These are phyloP conservation scores for Podaxis sp. DNA, from an alignment of 768 basidiomycete genomes.

Conservation along the genomic window DNA sequence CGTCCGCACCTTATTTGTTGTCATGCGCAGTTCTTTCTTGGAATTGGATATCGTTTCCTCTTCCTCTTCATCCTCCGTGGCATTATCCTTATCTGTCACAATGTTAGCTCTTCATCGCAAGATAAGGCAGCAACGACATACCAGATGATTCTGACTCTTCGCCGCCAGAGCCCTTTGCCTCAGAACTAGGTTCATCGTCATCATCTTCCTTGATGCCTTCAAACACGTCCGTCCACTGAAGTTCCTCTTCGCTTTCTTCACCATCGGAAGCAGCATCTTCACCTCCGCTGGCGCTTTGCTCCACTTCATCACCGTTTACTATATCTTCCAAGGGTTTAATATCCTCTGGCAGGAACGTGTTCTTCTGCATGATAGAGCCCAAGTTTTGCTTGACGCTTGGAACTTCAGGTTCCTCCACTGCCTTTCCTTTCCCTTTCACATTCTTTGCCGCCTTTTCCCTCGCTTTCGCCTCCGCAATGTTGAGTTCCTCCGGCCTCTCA, in stretches of 20 bases:
- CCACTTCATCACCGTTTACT: constrained; percentile 42
- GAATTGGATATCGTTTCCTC: constrained; percentile 25
- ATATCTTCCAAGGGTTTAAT: constrained; percentile 62
- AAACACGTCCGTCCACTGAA: constrained; percentile 90
- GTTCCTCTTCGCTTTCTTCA: constrained; percentile 41
- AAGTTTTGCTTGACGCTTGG: constrained; percentile 83
- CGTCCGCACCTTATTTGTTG: constrained; percentile 77
- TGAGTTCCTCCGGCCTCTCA: constrained; percentile 71
- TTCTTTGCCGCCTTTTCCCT: constrained; percentile 45
- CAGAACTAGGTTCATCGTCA: background rate
- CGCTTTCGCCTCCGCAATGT: constrained; percentile 61
- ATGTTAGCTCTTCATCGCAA: background rate
- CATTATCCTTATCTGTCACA: background rate
- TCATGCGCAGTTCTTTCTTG: constrained; percentile 78
- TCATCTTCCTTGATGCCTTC: constrained; percentile 45
- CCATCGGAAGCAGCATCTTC: constrained; percentile 33
- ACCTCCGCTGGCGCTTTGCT: constrained; percentile 32
- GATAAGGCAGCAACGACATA: constrained; percentile 11
- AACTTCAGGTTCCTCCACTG: constrained; percentile 36
- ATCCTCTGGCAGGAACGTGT: constrained; percentile 83
- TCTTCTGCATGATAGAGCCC: constrained; percentile 85
- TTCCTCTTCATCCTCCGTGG: constrained; percentile 28
- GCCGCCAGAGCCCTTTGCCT: constrained; percentile 18
- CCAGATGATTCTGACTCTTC: constrained; percentile 27
- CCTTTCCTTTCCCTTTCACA: constrained; percentile 56